Evolutionary conservation across 2,329 filamentous ascomycete species (phyloP).

Genomic region (Harringtonia aguacate): DNA sequence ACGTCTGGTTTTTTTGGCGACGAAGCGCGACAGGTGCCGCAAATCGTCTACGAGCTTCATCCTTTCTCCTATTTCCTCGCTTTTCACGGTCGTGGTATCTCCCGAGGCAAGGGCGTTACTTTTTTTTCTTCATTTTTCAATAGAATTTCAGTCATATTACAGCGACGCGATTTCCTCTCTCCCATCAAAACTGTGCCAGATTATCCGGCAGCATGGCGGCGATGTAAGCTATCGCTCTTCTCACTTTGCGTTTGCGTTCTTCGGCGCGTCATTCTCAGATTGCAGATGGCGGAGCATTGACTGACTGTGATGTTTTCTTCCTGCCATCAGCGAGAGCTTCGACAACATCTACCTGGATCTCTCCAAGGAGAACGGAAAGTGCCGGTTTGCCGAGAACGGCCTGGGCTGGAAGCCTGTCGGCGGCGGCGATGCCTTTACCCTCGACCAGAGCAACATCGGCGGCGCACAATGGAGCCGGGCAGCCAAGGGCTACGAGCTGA

Average conservation of each 20-base stretch:
- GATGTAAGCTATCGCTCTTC: slow-evolving; percentile 3
- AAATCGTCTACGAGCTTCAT: too few relatives aligned
- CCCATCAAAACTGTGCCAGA: not conserved
- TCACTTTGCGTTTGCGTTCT: not conserved
- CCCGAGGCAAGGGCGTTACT: too few relatives aligned
- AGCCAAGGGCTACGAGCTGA: slow-evolving; percentile 85
- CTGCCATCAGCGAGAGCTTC: slow-evolving; percentile 64
- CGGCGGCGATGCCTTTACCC: slow-evolving; percentile 85
- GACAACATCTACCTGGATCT: slow-evolving; percentile 95
- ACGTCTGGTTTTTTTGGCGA: too few relatives aligned
- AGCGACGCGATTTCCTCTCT: too few relatives aligned
- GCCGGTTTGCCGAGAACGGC: slow-evolving; percentile 87
- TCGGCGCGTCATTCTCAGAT: not conserved
- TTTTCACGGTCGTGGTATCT: too few relatives aligned
- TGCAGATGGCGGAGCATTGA: not conserved
- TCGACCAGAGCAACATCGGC: slow-evolving; percentile 76
- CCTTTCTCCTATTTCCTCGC: not conserved
- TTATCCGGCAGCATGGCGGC: slow-evolving; percentile 1
- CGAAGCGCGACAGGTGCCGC: too few relatives aligned
- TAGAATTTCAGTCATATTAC: too few relatives aligned
- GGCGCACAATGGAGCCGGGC: slow-evolving; percentile 92
- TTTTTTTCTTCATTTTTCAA: too few relatives aligned
- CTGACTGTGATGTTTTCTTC: not conserved
- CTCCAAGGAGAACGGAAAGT: slow-evolving; percentile 85
- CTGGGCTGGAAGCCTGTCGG: slow-evolving; percentile 88